phyloP scores from a whole-genome alignment of 1,139 yeast species.

The Taiozyma sp. region DNA sequence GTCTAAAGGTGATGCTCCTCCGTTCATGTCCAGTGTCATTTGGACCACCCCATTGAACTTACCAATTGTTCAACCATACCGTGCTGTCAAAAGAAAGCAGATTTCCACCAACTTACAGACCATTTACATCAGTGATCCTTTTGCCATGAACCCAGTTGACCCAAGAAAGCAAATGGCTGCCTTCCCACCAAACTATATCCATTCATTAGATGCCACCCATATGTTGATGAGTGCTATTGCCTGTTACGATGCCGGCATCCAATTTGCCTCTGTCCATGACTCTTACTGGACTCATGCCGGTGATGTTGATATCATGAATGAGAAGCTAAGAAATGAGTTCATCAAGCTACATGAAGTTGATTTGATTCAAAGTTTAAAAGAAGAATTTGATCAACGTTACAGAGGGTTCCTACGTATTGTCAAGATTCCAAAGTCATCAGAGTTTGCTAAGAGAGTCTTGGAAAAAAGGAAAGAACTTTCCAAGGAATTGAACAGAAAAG shows the following conservation, averaged over 20 bases:
- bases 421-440: slow-evolving; percentile 46
- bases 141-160: slow-evolving; percentile 75
- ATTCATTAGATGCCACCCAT: slow-evolving; percentile 94
- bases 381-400: slow-evolving; percentile 80
- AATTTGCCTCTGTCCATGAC: slow-evolving; percentile 97
- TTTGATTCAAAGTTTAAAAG: slow-evolving; percentile 60
- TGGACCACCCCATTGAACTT: slow-evolving; percentile 97
- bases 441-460: slow-evolving; percentile 46
- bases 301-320: slow-evolving; percentile 71
- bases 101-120: slow-evolving; percentile 80
- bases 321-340: slow-evolving; percentile 71
- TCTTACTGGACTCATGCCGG: slow-evolving; percentile 98
- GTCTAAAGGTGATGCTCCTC: slow-evolving; percentile 39
- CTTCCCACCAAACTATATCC: slow-evolving; percentile 94
- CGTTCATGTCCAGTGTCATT: slow-evolving; percentile 80
- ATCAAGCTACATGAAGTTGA: slow-evolving; percentile 71
- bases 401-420: slow-evolving; percentile 61
- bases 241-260: slow-evolving; percentile 59
- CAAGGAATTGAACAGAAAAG: slow-evolving; percentile 46
- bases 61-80: slow-evolving; percentile 94
- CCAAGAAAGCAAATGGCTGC: slow-evolving; percentile 88
- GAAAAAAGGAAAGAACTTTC: slow-evolving; percentile 46
- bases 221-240: slow-evolving; percentile 86
- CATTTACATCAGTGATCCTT: slow-evolving; percentile 78
- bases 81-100: slow-evolving; percentile 57